Conservation (phyloP, 2,329 filamentous ascomycete genomes). For the Sporothrix protearum region DNA sequence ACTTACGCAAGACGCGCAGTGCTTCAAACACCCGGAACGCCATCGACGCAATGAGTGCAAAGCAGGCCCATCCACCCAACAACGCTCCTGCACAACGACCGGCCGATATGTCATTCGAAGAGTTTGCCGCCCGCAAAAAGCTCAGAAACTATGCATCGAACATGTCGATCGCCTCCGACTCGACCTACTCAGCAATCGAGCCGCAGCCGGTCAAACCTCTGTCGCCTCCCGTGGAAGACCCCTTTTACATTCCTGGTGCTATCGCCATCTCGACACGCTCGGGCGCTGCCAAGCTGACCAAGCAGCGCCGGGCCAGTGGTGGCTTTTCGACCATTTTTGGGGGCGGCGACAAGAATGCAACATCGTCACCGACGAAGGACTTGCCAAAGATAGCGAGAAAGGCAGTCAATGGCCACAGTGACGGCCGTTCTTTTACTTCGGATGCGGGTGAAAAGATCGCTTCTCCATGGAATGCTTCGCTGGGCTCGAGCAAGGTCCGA, state of each 20-base stretch:
- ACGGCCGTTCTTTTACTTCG: background rate
- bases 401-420: constrained; percentile 2
- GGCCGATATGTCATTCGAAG: constrained; percentile 22
- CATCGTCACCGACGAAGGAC: constrained; percentile 5
- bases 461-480: constrained; percentile 9
- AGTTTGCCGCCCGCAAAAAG: constrained; percentile 22
- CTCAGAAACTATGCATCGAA: constrained; percentile 19
- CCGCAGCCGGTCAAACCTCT: constrained; percentile 19
- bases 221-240: constrained; percentile 18
- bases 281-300: constrained; percentile 15
- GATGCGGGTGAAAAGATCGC: background rate
- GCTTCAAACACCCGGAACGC: constrained; percentile 16
- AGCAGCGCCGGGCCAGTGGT: constrained; percentile 20
- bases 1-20: constrained; percentile 26
- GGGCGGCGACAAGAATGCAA: constrained; percentile 6
- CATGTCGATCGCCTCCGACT: constrained; percentile 22
- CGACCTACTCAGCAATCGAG: constrained; percentile 13
- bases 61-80: background rate
- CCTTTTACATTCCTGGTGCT: background rate
- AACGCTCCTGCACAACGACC: constrained; percentile 6
- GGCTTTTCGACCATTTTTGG: constrained; percentile 22
- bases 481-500: constrained; percentile 8
- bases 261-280: background rate
- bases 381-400: constrained; percentile 18
- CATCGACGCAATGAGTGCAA: background rate